phyloP scores from a whole-genome alignment of 1,139 yeast genomes.

The Williopsis jadinii region DNA sequence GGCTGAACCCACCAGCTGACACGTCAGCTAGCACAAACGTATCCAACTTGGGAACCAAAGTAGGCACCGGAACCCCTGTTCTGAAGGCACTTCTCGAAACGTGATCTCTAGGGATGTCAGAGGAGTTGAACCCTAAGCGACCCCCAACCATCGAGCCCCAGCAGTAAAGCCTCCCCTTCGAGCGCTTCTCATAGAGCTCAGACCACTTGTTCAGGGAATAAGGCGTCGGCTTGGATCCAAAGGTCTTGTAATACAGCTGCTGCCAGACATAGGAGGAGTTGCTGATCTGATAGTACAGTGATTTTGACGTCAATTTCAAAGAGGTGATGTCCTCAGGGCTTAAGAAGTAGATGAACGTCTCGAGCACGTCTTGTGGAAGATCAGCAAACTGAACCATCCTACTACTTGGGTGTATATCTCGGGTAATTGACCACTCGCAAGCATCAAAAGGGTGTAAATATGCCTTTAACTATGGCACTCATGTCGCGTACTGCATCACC shows the following conservation, averaged over 20 bases:
- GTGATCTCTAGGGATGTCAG: conserved; percentile 19
- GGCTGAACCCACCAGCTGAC: conserved; percentile 63
- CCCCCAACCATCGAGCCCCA: conserved; percentile 58
- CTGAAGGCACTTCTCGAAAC: conserved; percentile 25
- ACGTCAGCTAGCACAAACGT: conserved; percentile 41
- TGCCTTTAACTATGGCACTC: no score
- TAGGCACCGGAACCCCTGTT: conserved; percentile 38
- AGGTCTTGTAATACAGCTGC: conserved; percentile 41
- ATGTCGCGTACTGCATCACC: no score
- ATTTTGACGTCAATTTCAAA: conserved; percentile 37
- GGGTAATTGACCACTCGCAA: no score
- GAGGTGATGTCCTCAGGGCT: conserved; percentile 39
- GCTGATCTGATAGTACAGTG: conserved; percentile 25
- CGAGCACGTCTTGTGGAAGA: conserved; percentile 41
- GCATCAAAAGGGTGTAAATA: no score
- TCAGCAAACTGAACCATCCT: conserved; percentile 2
- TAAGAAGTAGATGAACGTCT: conserved; percentile 33
- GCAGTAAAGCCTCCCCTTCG: conserved; percentile 41
- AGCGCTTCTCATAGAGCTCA: conserved; percentile 38
- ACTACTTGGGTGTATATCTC: no score
- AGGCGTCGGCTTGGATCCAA: conserved; percentile 33
- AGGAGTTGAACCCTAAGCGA: conserved; percentile 43
- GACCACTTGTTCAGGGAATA: conserved; percentile 38
- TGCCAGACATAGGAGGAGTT: conserved; percentile 39
- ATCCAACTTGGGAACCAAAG: conserved; percentile 30